phyloP scores from a whole-genome alignment of 345 rosid species.

The Kernera saxatilis region DNA sequence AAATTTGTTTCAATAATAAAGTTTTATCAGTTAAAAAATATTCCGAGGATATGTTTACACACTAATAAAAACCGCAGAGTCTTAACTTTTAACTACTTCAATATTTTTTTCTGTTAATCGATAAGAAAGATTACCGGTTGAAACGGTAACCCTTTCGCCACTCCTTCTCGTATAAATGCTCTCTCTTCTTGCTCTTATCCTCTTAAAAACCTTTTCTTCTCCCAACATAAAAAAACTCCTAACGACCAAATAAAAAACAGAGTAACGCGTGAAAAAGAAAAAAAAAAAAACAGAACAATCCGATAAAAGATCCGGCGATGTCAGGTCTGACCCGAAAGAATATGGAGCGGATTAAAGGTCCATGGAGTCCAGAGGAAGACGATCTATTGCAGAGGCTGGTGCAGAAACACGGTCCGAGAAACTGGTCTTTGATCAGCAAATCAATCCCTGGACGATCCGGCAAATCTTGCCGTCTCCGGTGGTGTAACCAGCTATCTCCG shows the following conservation, averaged over 20 bases:
- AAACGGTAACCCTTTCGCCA: constrained; percentile 24
- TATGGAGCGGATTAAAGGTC: constrained; percentile 89
- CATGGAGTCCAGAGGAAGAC: constrained; percentile 97
- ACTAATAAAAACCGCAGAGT: background rate
- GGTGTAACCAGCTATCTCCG: constrained; percentile 97
- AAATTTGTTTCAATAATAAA: too few relatives aligned
- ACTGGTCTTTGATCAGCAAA: constrained; percentile 93
- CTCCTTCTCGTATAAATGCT: constrained; percentile 29
- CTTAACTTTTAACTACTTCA: background rate
- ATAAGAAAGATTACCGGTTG: constrained; percentile 21
- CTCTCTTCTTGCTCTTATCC: constrained; percentile 27
- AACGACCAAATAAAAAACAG: background rate
- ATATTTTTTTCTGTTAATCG: background rate
- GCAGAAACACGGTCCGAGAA: constrained; percentile 72
- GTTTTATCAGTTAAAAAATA: background rate
- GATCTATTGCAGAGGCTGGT: constrained; percentile 68
- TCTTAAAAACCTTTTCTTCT: constrained; percentile 19
- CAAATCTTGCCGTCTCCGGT: constrained; percentile 79
- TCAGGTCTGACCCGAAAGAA: constrained; percentile 23
- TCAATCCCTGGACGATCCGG: constrained; percentile 95
- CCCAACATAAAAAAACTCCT: background rate
- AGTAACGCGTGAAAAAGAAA: background rate
- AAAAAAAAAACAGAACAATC: background rate
- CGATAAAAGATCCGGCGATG: constrained; percentile 9
- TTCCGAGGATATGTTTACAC: background rate